Evolutionary conservation across 768 basidiomycete species (phyloP), one percentile per base, ranked within the genome.

Genomic region (Trametes sanguinea): DNA sequence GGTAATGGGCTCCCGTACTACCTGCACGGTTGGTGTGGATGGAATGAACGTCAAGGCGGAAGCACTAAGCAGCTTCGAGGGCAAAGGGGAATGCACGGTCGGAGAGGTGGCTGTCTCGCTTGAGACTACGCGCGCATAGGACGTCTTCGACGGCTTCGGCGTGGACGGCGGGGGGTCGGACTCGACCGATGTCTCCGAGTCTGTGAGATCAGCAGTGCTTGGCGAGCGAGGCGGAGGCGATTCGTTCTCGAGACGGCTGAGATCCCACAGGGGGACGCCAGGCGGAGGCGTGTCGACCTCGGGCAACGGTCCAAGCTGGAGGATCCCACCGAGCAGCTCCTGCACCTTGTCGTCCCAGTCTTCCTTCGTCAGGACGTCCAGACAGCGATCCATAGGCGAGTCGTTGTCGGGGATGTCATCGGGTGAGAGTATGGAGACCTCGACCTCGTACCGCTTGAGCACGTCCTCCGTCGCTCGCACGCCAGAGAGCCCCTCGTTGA

Each of bases 121-220:
- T 76, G 78, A 48, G 62, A 63, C 52, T 29, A 78, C 74, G 51
- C 76, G 73, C 11, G 75, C 72, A 17, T 78, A 77, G 14, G 73
- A 69, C 60, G 72, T 77, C 37, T 67, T 68, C 17, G 63, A 57
- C 32, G 76, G 75, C 52, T 78, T 79, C 11, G 84, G 83, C 8
- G 83, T 84, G n/a, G 78, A 76, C n/a, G 83, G 83, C 62, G 76
- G 76, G 6, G 78, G 76, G 6, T 74, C 74, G 3, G 72, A 72
- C 46, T 73, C 74, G 39, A 77, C 73, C 2, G 81, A 83, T 46
- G 77, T 75, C 39, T 79, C 74, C 2, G 81, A 83, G 54, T 79
- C 78, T 10, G 77, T 78, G 45, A 78, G 74, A 29, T 65, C 68
- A 9, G 67, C 50, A 11, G 53, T 62, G 47, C 55, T 57, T 13